These are phyloP conservation scores for Linnemannia zychae DNA, from an alignment of 192 early-diverging fungal species.

Conservation along the genomic window DNA sequence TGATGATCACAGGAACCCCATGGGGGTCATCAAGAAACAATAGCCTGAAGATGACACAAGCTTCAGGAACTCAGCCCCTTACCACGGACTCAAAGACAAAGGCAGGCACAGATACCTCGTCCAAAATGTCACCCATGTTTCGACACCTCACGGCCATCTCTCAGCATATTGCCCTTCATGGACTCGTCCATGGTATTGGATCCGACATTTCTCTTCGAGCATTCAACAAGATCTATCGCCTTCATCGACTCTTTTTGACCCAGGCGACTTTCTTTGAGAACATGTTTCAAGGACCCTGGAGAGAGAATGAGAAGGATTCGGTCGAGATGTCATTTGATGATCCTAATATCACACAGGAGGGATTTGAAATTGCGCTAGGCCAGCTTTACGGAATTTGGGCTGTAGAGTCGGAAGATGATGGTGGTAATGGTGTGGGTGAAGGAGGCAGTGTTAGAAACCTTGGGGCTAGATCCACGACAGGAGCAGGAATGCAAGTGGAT, in stretches of 20 bases:
- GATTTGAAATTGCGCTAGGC: constrained; percentile 65
- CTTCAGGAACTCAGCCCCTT: background rate
- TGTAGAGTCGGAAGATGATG: background rate
- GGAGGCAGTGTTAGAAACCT: background rate
- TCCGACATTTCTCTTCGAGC: constrained; percentile 62
- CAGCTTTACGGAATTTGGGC: constrained; percentile 64
- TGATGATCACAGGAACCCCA: background rate
- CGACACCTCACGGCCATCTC: constrained; percentile 45
- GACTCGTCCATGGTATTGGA: constrained; percentile 61
- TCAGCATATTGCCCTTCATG: constrained; percentile 62
- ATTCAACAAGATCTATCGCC: constrained; percentile 62
- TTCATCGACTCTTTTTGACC: constrained; percentile 67
- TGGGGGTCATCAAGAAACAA: background rate
- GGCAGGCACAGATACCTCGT: background rate
- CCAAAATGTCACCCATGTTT: background rate
- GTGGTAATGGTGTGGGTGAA: background rate
- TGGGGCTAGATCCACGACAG: no score
- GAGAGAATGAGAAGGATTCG: constrained; percentile 37
- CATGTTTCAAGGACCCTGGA: constrained; percentile 63
- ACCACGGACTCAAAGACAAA: background rate
- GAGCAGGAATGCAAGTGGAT: background rate
- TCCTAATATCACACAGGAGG: constrained; percentile 62
- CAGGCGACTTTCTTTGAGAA: constrained; percentile 66
- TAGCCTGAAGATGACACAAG: background rate
- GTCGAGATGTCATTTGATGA: constrained; percentile 66